phyloP scores from a whole-genome alignment of 75 land plant species.

The Cunninghamia lanceolata region DNA sequence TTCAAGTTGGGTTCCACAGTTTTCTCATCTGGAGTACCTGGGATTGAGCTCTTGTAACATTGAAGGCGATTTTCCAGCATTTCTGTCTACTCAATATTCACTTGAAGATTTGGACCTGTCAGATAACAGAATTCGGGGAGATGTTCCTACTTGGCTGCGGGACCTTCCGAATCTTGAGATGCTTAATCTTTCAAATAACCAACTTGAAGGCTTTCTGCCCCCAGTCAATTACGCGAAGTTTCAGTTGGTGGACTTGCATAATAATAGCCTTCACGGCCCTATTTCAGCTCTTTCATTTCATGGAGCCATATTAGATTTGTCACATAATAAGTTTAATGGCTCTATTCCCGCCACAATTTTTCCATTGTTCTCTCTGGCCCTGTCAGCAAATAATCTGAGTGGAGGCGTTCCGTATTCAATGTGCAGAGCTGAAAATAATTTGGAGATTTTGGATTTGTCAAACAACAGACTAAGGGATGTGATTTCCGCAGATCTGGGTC shows the following conservation, averaged over 20 bases:
- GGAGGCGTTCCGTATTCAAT: no score
- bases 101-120: not conserved
- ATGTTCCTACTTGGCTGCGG: not conserved
- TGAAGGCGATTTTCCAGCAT: no score
- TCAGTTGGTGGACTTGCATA: no score
- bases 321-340: not conserved
- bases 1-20: not conserved
- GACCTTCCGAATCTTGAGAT: not conserved
- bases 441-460: no score
- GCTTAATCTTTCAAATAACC: not conserved
- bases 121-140: not conserved
- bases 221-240: no score
- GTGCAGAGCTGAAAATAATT: no score
- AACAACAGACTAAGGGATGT: no score
- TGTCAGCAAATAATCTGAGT: no score
- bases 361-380: not conserved
- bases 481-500: no score
- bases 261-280: no score
- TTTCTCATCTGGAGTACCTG: not conserved
- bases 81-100: not conserved
- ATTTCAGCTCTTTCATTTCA: not conserved
- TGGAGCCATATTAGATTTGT: not conserved
- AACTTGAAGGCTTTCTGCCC: no score
- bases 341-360: not conserved
- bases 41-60: not conserved